A percentile compares a stretch with the other conserved stretches of the same genome.
Conservation (phyloP, 1,284 basidiomycete genomes). For the Coniferiporia sulphurascens region DNA sequence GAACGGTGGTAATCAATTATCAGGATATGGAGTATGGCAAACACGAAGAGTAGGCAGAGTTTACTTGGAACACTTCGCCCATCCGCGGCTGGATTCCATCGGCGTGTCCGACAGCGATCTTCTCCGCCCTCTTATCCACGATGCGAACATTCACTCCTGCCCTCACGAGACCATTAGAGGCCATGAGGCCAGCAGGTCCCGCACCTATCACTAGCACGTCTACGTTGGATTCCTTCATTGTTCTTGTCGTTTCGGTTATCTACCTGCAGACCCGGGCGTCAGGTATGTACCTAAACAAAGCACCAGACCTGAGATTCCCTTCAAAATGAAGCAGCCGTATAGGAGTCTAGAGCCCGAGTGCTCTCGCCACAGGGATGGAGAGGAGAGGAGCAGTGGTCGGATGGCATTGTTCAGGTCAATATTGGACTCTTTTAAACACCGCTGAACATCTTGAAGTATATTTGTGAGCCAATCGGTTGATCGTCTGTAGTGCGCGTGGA, state of each 20-base stretch:
- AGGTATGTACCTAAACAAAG: not conserved
- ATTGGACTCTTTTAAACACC: not conserved
- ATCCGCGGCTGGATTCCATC: slow-evolving; percentile 78
- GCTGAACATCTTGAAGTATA: not conserved
- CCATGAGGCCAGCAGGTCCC: slow-evolving; percentile 59
- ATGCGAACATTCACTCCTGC: slow-evolving; percentile 60
- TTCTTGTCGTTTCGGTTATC: not conserved
- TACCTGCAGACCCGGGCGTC: too few relatives aligned
- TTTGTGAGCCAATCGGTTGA: not conserved
- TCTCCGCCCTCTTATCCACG: slow-evolving; percentile 54
- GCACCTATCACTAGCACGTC: slow-evolving; percentile 56
- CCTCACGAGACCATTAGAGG: slow-evolving; percentile 54
- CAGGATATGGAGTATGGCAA: not conserved
- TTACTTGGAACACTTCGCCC: slow-evolving; percentile 70
- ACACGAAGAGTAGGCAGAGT: not conserved
- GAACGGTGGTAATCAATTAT: not conserved
- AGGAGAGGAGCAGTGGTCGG: too few relatives aligned
- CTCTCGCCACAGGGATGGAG: too few relatives aligned
- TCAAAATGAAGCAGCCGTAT: not conserved
- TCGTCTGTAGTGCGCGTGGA: too few relatives aligned
- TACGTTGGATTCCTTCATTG: slow-evolving; percentile 32
- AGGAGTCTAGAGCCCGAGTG: too few relatives aligned
- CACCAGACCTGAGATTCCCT: not conserved
- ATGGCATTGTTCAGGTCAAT: too few relatives aligned
- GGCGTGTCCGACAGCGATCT: slow-evolving; percentile 65